Conservation (phyloP, 345 rosid genomes). For the Eucalyptus cladocalyx region DNA sequence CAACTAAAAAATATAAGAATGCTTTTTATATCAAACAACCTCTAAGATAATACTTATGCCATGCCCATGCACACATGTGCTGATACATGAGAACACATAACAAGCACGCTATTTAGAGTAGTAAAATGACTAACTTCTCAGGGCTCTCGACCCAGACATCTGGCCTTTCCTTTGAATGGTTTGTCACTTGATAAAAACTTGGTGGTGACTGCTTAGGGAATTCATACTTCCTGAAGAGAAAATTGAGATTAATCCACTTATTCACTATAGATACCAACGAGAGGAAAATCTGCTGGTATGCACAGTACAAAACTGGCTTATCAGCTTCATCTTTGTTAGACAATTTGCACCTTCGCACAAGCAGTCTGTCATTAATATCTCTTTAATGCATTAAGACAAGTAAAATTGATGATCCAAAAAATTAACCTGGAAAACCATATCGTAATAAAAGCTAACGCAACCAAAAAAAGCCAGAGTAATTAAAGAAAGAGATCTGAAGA, state of each 20-base stretch:
- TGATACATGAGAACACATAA: background rate
- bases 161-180: constrained; percentile 87
- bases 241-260: background rate
- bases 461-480: background rate
- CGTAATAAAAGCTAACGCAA: background rate
- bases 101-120: background rate
- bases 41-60: background rate
- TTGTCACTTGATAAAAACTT: constrained; percentile 78
- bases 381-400: background rate
- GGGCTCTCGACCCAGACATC: constrained; percentile 99
- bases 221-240: constrained; percentile 57
- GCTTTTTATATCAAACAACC: background rate
- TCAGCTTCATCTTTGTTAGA: background rate
- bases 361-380: background rate
- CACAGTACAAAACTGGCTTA: background rate
- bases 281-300: background rate
- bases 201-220: constrained; percentile 80
- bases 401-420: background rate
- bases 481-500: background rate
- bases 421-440: background rate
- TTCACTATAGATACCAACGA: background rate
- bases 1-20: background rate
- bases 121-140: constrained; percentile 49
- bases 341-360: background rate
- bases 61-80: background rate